Conservation (phyloP, 352 stramenopile genomes). For the Achlya hypogyna region DNA sequence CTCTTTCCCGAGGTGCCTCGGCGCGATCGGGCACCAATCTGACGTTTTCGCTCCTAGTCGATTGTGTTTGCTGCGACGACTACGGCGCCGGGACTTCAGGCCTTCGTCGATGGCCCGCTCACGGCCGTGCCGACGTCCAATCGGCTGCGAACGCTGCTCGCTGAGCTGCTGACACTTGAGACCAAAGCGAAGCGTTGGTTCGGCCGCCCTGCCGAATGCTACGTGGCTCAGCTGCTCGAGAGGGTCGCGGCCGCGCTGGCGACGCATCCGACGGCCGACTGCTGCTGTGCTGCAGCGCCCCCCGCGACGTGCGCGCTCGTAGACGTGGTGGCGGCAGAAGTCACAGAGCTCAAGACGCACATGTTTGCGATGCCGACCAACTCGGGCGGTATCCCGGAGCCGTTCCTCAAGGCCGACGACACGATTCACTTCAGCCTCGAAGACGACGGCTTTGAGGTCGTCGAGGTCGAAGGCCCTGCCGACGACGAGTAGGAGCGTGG, state of each 20-base stretch:
- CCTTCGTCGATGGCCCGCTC: constrained; percentile 30
- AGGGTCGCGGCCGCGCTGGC: constrained; percentile 37
- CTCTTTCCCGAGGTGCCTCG: constrained; percentile 52
- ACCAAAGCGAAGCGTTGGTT: constrained; percentile 65
- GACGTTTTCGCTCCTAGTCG: too few relatives aligned
- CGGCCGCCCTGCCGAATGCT: constrained; percentile 46
- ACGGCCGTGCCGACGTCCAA: not conserved
- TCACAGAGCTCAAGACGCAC: constrained; percentile 35
- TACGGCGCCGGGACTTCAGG: constrained; percentile 30
- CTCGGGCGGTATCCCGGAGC: constrained; percentile 56
- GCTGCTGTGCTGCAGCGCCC: constrained; percentile 23
- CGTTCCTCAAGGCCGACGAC: constrained; percentile 61
- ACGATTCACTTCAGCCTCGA: constrained; percentile 68
- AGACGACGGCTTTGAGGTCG: constrained; percentile 72
- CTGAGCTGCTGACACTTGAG: constrained; percentile 58
- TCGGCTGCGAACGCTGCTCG: constrained; percentile 43
- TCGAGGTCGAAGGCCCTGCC: constrained; percentile 25
- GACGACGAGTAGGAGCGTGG: constrained; percentile 11
- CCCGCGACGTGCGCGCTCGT: constrained; percentile 37
- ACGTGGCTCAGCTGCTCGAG: constrained; percentile 53
- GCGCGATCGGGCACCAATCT: not conserved
- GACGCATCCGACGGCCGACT: constrained; percentile 42
- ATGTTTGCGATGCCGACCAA: constrained; percentile 67
- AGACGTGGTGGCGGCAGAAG: constrained; percentile 36
- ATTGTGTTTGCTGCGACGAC: constrained; percentile 23